phyloP scores from a whole-genome alignment of 2,329 filamentous ascomycete genomes.

The Fusarium metavorans region DNA sequence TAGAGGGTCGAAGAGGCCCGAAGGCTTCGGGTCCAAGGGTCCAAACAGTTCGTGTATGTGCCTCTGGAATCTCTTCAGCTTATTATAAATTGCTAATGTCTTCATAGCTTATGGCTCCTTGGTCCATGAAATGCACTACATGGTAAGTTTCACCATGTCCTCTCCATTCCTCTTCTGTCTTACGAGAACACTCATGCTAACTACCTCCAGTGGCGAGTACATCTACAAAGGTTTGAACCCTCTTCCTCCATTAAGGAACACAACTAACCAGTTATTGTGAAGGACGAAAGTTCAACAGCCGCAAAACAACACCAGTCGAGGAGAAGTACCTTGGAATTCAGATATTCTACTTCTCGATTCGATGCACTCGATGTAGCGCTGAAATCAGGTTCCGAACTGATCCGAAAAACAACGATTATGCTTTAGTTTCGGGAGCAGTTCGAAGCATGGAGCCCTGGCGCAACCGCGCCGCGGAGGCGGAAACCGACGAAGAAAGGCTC shows the following conservation, averaged over 20 bases:
- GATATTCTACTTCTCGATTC: constrained; percentile 85
- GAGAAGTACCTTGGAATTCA: constrained; percentile 91
- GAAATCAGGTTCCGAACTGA: constrained; percentile 97
- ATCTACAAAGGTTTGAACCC: constrained; percentile 84
- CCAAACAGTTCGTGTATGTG: constrained; percentile 77
- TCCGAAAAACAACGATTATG: constrained; percentile 94
- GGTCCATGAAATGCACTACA: constrained; percentile 54
- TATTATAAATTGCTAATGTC: not conserved
- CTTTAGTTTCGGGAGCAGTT: constrained; percentile 83
- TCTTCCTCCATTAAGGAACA: not conserved
- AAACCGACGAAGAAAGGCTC: constrained; percentile 88
- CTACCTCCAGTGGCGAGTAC: constrained; percentile 72
- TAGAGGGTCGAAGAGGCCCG: not conserved
- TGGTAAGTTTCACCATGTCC: not conserved
- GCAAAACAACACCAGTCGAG: constrained; percentile 89
- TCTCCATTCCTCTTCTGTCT: not conserved
- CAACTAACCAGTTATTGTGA: not conserved
- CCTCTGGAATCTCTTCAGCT: not conserved
- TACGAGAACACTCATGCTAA: not conserved
- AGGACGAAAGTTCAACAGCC: constrained; percentile 86
- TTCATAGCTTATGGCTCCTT: constrained; percentile 66
- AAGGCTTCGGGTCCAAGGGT: constrained; percentile 80
- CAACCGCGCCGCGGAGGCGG: constrained; percentile 69
- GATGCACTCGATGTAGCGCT: constrained; percentile 85
- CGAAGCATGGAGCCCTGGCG: constrained; percentile 96